These are phyloP conservation scores for Rhodofomes roseus DNA, from an alignment of 1,284 basidiomycete species.

Conservation along the genomic window DNA sequence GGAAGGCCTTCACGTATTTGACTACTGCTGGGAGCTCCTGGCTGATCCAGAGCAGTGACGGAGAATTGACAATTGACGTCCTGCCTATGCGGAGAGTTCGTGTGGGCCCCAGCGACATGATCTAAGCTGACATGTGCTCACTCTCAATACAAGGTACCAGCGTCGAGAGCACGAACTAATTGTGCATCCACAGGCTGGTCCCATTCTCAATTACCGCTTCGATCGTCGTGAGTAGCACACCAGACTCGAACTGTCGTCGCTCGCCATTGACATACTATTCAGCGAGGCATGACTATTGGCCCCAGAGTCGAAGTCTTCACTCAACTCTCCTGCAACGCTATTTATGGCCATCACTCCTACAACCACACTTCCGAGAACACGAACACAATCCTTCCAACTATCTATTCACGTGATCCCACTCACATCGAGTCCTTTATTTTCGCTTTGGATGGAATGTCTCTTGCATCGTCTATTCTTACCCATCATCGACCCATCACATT, in stretches of 20 bases:
- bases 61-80: too few species aligned
- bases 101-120: too few species aligned
- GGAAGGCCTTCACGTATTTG: too few species aligned
- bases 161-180: too few species aligned
- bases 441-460: constrained; percentile 13
- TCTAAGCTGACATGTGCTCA: too few species aligned
- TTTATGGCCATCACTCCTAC: constrained; percentile 42
- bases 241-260: not conserved
- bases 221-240: constrained; percentile 47
- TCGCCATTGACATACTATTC: not conserved
- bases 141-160: too few species aligned
- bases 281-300: constrained; percentile 79
- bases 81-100: too few species aligned
- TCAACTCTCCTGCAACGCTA: constrained; percentile 63
- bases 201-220: constrained; percentile 69
- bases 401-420: constrained; percentile 12
- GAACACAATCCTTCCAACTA: constrained; percentile 11
- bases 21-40: too few species aligned
- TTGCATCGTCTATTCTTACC: constrained; percentile 5
- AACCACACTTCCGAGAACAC: constrained; percentile 33
- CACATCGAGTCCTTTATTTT: constrained; percentile 34
- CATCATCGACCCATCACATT: constrained; percentile 2
- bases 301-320: constrained; percentile 75
- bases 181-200: constrained; percentile 54
- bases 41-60: too few species aligned